Percentiles rank a stretch among this genome's conserved stretches.
These are phyloP conservation scores for Acanthamoeba lenticulata DNA, from an alignment of 208 protist genomes.

Conservation along the genomic window DNA sequence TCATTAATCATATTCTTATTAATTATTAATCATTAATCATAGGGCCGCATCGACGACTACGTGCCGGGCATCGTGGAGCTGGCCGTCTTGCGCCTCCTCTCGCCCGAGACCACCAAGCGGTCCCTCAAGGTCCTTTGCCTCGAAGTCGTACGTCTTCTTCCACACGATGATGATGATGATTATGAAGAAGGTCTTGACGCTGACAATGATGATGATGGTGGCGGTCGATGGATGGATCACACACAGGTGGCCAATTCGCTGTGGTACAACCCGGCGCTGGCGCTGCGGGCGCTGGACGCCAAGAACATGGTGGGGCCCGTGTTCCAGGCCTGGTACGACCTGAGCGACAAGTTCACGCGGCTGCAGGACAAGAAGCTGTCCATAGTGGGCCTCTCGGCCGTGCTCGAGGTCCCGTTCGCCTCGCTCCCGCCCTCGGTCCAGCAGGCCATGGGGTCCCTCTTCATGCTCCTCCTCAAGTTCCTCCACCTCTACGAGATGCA, in stretches of 20 bases:
- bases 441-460: background rate
- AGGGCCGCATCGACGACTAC: background rate
- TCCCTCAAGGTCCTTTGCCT: conserved; percentile 29
- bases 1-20: background rate
- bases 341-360: background rate
- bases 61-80: conserved; percentile 21
- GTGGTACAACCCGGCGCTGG: conserved; percentile 41
- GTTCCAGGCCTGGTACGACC: background rate
- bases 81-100: background rate
- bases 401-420: background rate
- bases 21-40: background rate
- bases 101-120: background rate
- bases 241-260: conserved; percentile 27
- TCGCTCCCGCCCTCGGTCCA: background rate
- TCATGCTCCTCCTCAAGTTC: conserved; percentile 37
- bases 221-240: background rate
- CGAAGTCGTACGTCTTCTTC: background rate
- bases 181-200: background rate
- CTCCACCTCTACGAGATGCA: conserved; percentile 19
- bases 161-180: too few species aligned
- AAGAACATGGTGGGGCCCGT: background rate
- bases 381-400: conserved; percentile 19
- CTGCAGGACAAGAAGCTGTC: conserved; percentile 50
- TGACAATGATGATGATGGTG: background rate
- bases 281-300: background rate